phyloP scores from a whole-genome alignment of 1,139 yeast species.

The Lodderomyces oxycetoniae region DNA sequence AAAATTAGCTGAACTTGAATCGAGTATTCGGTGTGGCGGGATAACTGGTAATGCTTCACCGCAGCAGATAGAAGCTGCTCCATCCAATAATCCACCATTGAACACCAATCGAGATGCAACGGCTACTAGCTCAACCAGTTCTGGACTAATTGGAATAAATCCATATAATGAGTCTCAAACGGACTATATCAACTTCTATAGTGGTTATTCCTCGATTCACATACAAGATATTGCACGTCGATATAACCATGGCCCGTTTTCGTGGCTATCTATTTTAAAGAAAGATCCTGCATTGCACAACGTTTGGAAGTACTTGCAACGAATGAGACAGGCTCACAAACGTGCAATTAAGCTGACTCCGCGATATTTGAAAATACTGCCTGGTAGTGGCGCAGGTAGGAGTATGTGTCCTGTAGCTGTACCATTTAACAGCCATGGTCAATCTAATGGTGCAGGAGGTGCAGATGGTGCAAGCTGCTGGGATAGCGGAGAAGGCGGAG shows the following conservation, averaged over 20 bases:
- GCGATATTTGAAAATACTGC: slow-evolving; percentile 2
- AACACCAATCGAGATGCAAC: slow-evolving; percentile 2
- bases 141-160: slow-evolving; percentile 21
- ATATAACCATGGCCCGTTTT: slow-evolving; percentile 34
- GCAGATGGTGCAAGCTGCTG: neutral
- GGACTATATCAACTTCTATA: slow-evolving; percentile 30
- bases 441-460: slow-evolving; percentile 1
- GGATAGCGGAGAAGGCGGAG: neutral
- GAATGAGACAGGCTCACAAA: slow-evolving; percentile 3
- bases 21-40: neutral
- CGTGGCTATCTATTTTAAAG: slow-evolving; percentile 37
- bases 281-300: slow-evolving; percentile 28
- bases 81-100: slow-evolving; percentile 1
- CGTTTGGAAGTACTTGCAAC: slow-evolving; percentile 14
- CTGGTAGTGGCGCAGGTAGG: neutral
- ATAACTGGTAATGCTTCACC: neutral
- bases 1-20: slow-evolving; percentile 10
- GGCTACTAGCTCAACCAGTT: slow-evolving; percentile 1
- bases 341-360: slow-evolving; percentile 15
- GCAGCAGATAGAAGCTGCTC: neutral
- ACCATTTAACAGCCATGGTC: neutral
- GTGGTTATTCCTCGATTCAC: slow-evolving; percentile 26
- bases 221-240: slow-evolving; percentile 22
- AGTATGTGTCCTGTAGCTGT: neutral
- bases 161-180: slow-evolving; percentile 19